Evolutionary conservation across 805 yeast genomes (phyloP), one percentile per base, ranked within the genome.

Genomic region (baker's yeast (Saccharomyces cerevisiae)): DNA sequence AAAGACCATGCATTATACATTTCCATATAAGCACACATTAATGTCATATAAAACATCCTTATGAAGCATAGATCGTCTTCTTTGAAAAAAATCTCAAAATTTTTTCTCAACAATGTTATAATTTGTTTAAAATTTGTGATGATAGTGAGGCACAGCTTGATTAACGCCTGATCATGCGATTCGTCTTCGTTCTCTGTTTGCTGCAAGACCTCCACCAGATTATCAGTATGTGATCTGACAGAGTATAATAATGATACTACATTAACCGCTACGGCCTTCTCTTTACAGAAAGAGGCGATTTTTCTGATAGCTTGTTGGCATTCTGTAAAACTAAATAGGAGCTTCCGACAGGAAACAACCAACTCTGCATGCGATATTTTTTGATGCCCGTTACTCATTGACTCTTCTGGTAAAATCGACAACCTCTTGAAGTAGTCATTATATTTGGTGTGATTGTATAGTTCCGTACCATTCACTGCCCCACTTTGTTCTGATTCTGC

Each of bases 371-470:
- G 70, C 2, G 67, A 63, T 6, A 62, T 63, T 46, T 54, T 61
- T 50, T 53, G 64, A 30, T 69, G 58, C 36, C 57, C 64, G 49
- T 57, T 60, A 4, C 52, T 52, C 22, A 60, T 46, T 0, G 69
- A 57, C 47, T 68, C 74, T 54, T 85, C 90, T 10, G 82, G 84
- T 14, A 85, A 66, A 0, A 85, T 81, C 0, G 89, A 83, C 43
- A 85, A 67, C 56, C 89, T 74, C 61, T 84, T 75, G 69, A 83
- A 82, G 63, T 83, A 83, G 26, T 87, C 88, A 24, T 80, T 80
- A 41, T 81, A 79, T 59, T 77, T 80, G 46, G 70, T 61, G 51
- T 69, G 68, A 43, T 64, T 67, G 57, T 68, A 65, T 8, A 67
- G 55, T 41, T 68, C 70, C 29, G 55, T 36, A 4, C 41, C 52